phyloP scores from a whole-genome alignment of 106 monocot genomes.

The Dioscorea alata region DNA sequence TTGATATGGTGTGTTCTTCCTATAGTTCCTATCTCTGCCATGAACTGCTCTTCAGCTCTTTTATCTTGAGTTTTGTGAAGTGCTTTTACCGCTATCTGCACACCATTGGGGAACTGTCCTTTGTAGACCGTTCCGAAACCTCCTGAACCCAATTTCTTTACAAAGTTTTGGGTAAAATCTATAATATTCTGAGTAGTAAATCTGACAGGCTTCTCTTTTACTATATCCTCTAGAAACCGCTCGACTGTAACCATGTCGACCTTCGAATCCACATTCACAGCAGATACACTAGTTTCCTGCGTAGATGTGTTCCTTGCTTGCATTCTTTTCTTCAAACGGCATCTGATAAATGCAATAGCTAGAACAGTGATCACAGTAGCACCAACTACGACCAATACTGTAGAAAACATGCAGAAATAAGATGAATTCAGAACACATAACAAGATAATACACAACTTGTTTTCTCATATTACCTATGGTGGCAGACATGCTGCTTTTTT shows the following conservation, averaged over 20 bases:
- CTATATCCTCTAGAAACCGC: slow-evolving; percentile 11
- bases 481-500: not conserved
- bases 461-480: not conserved
- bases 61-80: slow-evolving; percentile 8
- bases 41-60: slow-evolving; percentile 28
- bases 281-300: not conserved
- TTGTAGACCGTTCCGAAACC: slow-evolving; percentile 28
- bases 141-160: slow-evolving; percentile 21
- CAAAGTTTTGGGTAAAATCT: slow-evolving; percentile 13
- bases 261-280: not conserved
- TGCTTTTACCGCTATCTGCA: slow-evolving; percentile 21
- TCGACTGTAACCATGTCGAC: slow-evolving; percentile 12
- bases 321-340: not conserved
- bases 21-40: slow-evolving; percentile 19
- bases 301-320: not conserved
- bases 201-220: slow-evolving; percentile 9
- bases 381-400: not conserved
- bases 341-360: slow-evolving; percentile 9
- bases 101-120: slow-evolving; percentile 19
- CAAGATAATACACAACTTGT: not conserved
- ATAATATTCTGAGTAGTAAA: slow-evolving; percentile 15
- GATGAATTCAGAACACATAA: not conserved
- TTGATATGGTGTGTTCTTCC: slow-evolving; percentile 21
- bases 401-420: not conserved
- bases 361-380: slow-evolving; percentile 4